Evolutionary conservation across 2,329 filamentous ascomycete genomes (phyloP).

Genomic region (Chaetothyriales sp.): DNA sequence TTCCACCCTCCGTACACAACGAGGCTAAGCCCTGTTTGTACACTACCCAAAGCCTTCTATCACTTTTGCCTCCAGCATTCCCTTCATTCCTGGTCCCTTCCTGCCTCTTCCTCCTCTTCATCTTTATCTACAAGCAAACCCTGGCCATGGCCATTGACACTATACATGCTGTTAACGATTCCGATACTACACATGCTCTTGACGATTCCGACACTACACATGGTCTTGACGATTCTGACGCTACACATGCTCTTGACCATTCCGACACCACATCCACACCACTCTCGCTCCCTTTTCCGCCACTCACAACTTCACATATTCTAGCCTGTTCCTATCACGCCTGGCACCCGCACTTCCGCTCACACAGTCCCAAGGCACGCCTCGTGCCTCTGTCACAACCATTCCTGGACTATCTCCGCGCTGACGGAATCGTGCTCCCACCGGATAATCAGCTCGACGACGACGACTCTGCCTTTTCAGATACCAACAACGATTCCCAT

Average conservation of each 20-base stretch:
- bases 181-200: background rate
- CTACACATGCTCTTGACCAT: background rate
- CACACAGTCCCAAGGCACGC: constrained; percentile 70
- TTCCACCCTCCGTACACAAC: background rate
- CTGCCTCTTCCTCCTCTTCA: too few species aligned
- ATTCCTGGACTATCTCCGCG: constrained; percentile 76
- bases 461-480: constrained; percentile 34
- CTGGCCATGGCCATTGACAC: background rate
- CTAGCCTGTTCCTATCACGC: constrained; percentile 86
- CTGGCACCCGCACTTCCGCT: constrained; percentile 76
- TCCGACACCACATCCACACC: background rate
- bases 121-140: background rate
- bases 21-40: background rate
- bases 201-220: background rate
- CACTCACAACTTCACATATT: constrained; percentile 73
- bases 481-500: constrained; percentile 35
- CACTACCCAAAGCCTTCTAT: background rate
- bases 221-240: background rate
- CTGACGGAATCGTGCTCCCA: constrained; percentile 79
- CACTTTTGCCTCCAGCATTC: background rate
- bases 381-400: constrained; percentile 62
- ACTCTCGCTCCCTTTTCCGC: constrained; percentile 54
- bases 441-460: constrained; percentile 21
- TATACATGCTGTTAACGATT: background rate
- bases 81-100: background rate